Evolutionary conservation across 2,329 filamentous ascomycete genomes (phyloP).

Genomic region (Fusarium tjaetaba): DNA sequence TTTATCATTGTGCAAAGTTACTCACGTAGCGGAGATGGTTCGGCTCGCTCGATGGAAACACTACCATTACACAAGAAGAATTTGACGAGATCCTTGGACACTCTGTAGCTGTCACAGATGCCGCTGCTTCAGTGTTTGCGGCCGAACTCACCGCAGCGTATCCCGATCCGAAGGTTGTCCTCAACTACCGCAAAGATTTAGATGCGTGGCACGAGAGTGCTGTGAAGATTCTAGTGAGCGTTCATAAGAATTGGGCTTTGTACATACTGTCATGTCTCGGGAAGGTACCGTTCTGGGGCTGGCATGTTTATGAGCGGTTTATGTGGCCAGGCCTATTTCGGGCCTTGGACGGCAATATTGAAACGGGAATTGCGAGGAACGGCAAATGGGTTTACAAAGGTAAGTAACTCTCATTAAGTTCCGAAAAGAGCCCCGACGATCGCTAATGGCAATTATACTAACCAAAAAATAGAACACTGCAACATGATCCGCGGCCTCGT

Average conservation of each 20-base stretch:
- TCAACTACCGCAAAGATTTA: constrained; percentile 23
- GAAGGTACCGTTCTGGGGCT: neutral
- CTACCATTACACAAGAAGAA: constrained; percentile 5
- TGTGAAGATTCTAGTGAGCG: constrained; percentile 11
- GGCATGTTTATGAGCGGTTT: constrained; percentile 6
- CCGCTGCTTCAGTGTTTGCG: constrained; percentile 21
- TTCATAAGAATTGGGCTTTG: constrained; percentile 3
- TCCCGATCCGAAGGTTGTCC: constrained; percentile 28
- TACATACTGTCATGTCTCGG: neutral
- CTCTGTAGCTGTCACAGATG: constrained; percentile 23
- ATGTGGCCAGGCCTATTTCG: constrained; percentile 6
- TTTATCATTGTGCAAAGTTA: no score
- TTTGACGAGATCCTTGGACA: constrained; percentile 27
- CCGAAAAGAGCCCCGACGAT: no score
- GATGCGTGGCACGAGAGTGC: constrained; percentile 29
- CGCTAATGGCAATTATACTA: neutral
- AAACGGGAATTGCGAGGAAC: neutral
- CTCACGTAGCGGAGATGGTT: constrained; percentile 14
- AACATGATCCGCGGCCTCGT: constrained; percentile 19
- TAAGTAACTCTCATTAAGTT: no score
- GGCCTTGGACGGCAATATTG: neutral
- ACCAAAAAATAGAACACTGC: neutral
- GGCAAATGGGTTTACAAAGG: constrained; percentile 9
- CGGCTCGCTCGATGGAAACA: constrained; percentile 11
- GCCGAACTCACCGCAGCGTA: constrained; percentile 28